Evolutionary conservation across 192 early-diverging fungal genomes (phyloP), one percentile per base, ranked within the genome.

Genomic region (Phycomyces nitens): DNA sequence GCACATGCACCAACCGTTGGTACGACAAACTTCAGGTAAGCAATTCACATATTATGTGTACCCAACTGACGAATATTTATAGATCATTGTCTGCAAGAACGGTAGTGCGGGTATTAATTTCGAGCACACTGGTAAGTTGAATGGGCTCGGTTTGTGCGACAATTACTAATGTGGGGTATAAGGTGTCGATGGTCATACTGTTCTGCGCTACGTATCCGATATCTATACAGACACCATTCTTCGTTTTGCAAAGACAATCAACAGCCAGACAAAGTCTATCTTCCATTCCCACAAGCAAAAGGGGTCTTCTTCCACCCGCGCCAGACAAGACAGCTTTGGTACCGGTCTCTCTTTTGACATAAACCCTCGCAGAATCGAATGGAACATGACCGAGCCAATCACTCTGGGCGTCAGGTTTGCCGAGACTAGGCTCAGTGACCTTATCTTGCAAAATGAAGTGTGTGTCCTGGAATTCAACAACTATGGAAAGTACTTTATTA

Each of bases 101-200:
- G 94, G 92, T 22, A 84, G 88, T 40, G 81, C 90, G n/a, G 94
- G 94, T 60, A 81, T 93, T 56, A 96, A 95, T 75, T 92, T 92
- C 56, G 92, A 96, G 80, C 93, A 95, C 77, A 81, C 92, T 22
- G 76, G 74, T 76, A 66, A 59, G 21, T 40, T 47, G 16, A 22
- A 75, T 96, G 12, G 18, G 12, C 18, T n/a, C 18, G 12, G 44
- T 11, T 47, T n/a, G 12, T 47, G 18, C 3, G 3, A 47, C 18
- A 26, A 56, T 27, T 42, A 3, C 4, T 60, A 47, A 20, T 51
- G 41, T 26, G 24, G 8, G 44, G 15, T 58, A 58, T 29, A 21
- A 77, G 76, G 78, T 49, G 78, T 80, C n/a, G 78, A 80, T 68
- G 78, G 78, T 57, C 78, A 80, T 55, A 80, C 78, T 34, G 78